phyloP scores from a whole-genome alignment of 208 protist genomes.

The Wallacemonas sp. region DNA sequence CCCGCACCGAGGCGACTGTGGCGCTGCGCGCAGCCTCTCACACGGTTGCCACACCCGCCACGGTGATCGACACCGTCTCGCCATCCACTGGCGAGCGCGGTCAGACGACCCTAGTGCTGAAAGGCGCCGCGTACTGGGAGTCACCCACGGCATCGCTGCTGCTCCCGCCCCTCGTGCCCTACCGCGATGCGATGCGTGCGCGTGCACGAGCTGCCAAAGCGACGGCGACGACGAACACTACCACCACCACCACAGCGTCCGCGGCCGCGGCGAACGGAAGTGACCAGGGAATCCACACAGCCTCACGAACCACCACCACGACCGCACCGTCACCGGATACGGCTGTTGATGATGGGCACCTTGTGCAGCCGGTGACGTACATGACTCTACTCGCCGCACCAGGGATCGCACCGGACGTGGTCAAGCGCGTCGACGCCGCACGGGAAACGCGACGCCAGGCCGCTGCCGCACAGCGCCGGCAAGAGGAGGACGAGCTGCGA shows the following conservation, averaged over 20 bases:
- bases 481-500: slow-evolving; percentile 58
- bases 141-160: not conserved
- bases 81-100: not conserved
- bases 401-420: slow-evolving; percentile 45
- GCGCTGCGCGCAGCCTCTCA: too few species aligned
- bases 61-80: not conserved
- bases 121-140: not conserved
- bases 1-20: not conserved
- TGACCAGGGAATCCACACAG: too few species aligned
- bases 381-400: slow-evolving; percentile 30
- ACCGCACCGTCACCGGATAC: too few species aligned
- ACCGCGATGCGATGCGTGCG: not conserved
- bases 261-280: too few species aligned
- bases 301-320: too few species aligned
- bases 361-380: not conserved
- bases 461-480: slow-evolving; percentile 36
- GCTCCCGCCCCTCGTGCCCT: not conserved
- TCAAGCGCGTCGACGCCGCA: slow-evolving; percentile 44
- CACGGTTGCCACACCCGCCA: too few species aligned
- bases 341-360: too few species aligned
- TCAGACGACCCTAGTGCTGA: not conserved
- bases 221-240: not conserved
- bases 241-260: too few species aligned
- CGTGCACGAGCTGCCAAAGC: not conserved
- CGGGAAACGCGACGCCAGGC: slow-evolving; percentile 51